Conservation (phyloP, 1,284 basidiomycete genomes). For the Irpex sp. region DNA sequence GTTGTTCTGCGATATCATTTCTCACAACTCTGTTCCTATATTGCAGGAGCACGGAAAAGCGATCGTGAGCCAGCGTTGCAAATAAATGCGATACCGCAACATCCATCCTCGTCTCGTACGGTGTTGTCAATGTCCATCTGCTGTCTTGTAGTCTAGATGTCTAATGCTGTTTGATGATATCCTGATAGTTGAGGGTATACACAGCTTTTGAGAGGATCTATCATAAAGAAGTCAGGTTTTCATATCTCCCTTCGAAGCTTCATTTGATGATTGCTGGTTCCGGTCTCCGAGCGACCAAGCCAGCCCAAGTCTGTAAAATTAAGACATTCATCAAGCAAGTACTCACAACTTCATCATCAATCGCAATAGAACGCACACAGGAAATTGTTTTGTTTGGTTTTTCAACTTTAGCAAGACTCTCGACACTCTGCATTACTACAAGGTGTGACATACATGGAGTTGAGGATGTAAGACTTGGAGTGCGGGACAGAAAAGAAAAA, state of each 20-base stretch:
- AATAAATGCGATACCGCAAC: constrained; percentile 36
- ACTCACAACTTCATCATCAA: background rate
- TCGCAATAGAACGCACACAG: background rate
- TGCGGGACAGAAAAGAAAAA: too few relatives aligned
- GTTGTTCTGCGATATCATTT: background rate
- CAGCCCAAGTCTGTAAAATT: background rate
- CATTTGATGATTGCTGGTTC: background rate
- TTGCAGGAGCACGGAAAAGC: constrained; percentile 71
- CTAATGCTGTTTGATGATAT: background rate
- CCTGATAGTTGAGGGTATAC: background rate
- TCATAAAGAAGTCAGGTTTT: background rate
- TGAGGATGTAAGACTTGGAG: too few relatives aligned
- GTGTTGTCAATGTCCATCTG: background rate
- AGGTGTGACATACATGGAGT: background rate
- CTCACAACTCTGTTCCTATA: background rate
- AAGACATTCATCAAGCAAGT: background rate
- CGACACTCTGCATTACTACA: background rate
- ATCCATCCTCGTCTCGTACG: background rate
- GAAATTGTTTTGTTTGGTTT: background rate
- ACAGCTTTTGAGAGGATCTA: background rate
- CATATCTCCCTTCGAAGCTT: background rate
- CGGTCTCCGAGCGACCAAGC: background rate
- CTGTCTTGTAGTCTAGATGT: background rate
- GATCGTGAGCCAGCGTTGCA: constrained; percentile 78
- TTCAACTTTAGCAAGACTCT: background rate